Percentiles rank a stretch among this genome's conserved stretches.
phyloP scores from a whole-genome alignment of 257 asterid genomes.

The Euphrasia confusa region DNA sequence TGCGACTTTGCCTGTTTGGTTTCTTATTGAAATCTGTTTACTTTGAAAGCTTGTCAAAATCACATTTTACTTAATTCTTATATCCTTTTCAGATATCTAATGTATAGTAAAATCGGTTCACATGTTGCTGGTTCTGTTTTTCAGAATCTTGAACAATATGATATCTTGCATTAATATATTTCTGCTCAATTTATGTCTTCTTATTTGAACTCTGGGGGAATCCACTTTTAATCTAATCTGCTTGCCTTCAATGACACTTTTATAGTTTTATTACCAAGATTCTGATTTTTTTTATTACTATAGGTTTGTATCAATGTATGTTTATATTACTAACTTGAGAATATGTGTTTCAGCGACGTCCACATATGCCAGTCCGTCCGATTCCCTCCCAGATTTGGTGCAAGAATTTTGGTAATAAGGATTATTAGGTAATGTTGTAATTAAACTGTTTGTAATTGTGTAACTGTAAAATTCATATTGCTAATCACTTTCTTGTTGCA shows the following conservation, averaged over 20 bases:
- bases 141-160: too few relatives aligned
- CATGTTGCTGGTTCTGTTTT: too few relatives aligned
- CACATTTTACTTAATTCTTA: too few relatives aligned
- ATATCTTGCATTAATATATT: too few relatives aligned
- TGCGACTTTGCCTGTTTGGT: not conserved
- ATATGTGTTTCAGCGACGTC: conserved; percentile 41
- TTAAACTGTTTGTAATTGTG: conserved; percentile 23
- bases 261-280: not conserved
- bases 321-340: not conserved
- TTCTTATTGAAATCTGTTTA: not conserved
- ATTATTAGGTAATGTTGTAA: conserved; percentile 23
- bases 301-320: not conserved
- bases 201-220: too few relatives aligned
- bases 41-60: too few relatives aligned
- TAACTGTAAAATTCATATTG: conserved; percentile 16
- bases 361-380: conserved; percentile 42
- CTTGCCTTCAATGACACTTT: too few relatives aligned
- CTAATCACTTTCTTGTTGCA: conserved; percentile 13
- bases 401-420: conserved; percentile 47
- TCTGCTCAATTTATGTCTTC: too few relatives aligned
- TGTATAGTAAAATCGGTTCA: too few relatives aligned
- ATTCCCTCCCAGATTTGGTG: conserved; percentile 54
- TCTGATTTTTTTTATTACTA: not conserved
- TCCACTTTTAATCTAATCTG: not conserved
- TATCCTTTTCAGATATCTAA: too few relatives aligned